Conservation (phyloP, 805 yeast genomes). For the Starmera pachycereana region DNA sequence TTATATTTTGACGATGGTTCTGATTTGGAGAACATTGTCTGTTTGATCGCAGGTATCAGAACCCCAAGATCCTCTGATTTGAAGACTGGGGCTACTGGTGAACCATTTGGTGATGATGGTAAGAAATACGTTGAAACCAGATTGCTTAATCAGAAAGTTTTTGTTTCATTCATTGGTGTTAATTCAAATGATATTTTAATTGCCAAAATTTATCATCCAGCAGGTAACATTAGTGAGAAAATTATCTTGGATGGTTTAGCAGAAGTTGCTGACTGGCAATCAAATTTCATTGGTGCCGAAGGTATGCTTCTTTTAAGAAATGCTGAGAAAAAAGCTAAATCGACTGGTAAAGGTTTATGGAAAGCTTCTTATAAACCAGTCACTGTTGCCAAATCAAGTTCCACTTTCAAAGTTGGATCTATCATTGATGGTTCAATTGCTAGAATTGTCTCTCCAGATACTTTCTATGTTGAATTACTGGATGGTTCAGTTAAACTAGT, state of each 20-base stretch:
- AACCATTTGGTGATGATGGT: constrained; percentile 59
- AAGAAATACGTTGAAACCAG: constrained; percentile 52
- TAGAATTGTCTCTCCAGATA: constrained; percentile 59
- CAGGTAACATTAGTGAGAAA: constrained; percentile 65
- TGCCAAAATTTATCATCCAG: constrained; percentile 55
- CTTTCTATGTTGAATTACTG: constrained; percentile 42
- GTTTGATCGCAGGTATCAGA: constrained; percentile 64
- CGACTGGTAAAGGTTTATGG: constrained; percentile 48
- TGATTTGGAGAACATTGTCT: constrained; percentile 45
- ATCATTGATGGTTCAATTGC: constrained; percentile 45
- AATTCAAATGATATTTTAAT: constrained; percentile 52
- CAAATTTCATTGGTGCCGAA: constrained; percentile 52
- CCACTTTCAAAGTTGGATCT: constrained; percentile 33
- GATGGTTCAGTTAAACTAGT: constrained; percentile 43
- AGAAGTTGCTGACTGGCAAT: constrained; percentile 74
- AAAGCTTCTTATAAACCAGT: constrained; percentile 23
- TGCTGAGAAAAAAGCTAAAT: constrained; percentile 54
- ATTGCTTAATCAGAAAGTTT: constrained; percentile 50
- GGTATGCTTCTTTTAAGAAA: constrained; percentile 52
- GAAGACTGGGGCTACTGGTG: constrained; percentile 27
- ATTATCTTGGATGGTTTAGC: constrained; percentile 63
- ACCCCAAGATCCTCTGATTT: constrained; percentile 55
- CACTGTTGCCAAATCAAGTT: constrained; percentile 12
- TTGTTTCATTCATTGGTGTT: constrained; percentile 48
- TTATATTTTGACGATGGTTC: constrained; percentile 33